A percentile compares a stretch with the other conserved stretches of the same genome.
phyloP scores from a whole-genome alignment of 1,284 basidiomycete genomes.

The Sanghuangporus sanghuang region DNA sequence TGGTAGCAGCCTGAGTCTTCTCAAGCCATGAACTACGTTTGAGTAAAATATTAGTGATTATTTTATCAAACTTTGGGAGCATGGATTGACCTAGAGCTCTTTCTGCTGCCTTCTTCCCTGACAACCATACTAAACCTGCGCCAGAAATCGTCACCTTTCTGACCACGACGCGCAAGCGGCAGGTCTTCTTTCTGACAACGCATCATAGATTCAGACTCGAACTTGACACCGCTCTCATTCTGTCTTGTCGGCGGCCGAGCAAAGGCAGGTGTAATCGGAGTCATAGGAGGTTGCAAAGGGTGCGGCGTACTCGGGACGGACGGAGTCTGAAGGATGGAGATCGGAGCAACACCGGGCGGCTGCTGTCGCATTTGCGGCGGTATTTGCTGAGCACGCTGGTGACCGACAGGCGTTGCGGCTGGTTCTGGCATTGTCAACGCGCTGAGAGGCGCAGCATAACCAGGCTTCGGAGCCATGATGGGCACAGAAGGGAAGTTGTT shows the following conservation, averaged over 20 bases:
- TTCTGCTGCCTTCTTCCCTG: conserved; percentile 51
- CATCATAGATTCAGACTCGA: conserved; percentile 52
- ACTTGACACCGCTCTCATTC: conserved; percentile 38
- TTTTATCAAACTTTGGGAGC: not conserved
- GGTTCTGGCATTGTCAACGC: conserved; percentile 46
- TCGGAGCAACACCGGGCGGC: conserved; percentile 23
- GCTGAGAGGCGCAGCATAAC: conserved; percentile 63
- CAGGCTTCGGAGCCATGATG: conserved; percentile 65
- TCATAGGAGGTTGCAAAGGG: conserved; percentile 67
- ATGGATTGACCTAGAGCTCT: conserved; percentile 46
- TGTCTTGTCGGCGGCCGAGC: conserved; percentile 47
- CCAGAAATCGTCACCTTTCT: conserved; percentile 80
- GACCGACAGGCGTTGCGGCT: conserved; percentile 33
- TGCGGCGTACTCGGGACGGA: conserved; percentile 49
- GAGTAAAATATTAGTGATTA: conserved; percentile 9
- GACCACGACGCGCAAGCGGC: conserved; percentile 56
- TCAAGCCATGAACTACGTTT: conserved; percentile 55
- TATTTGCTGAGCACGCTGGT: conserved; percentile 22
- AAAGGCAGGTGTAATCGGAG: conserved; percentile 73
- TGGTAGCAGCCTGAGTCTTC: conserved; percentile 50
- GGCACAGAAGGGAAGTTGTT: conserved; percentile 28
- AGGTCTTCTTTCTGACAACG: conserved; percentile 65
- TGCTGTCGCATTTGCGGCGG: conserved; percentile 20
- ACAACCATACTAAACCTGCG: conserved; percentile 78
- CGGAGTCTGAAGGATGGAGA: conserved; percentile 23